Evolutionary conservation across 139 green algal genomes (phyloP).

Genomic region (Deuterostichococcus epilithicus): DNA sequence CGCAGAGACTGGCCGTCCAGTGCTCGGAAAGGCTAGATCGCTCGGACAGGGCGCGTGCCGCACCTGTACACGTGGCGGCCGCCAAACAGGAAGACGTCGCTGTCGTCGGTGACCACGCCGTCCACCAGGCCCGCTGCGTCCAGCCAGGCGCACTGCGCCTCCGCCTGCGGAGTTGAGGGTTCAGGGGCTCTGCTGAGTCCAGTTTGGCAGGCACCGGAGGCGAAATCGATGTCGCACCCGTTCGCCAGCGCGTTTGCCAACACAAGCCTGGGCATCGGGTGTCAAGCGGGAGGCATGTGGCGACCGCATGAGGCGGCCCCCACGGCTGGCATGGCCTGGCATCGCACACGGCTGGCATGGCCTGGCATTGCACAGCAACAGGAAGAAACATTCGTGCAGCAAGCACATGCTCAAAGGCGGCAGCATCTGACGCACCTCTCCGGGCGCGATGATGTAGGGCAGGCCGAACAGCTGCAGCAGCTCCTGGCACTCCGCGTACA

Average conservation of each 20-base stretch:
- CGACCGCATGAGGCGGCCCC: too few relatives aligned
- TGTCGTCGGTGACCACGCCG: constrained; percentile 96
- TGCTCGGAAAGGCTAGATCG: background rate
- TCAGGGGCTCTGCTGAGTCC: too few relatives aligned
- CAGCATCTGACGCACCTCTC: constrained; percentile 42
- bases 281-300: too few relatives aligned
- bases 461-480: constrained; percentile 95
- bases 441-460: constrained; percentile 94
- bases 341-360: too few relatives aligned
- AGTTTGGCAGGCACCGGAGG: too few relatives aligned
- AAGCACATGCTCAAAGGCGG: too few relatives aligned
- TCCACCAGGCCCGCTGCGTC: constrained; percentile 84
- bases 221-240: too few relatives aligned
- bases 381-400: too few relatives aligned
- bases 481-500: constrained; percentile 87
- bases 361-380: background rate
- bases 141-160: constrained; percentile 94
- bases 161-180: constrained; percentile 48
- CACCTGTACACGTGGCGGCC: constrained; percentile 79
- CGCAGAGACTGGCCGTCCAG: too few relatives aligned
- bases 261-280: too few relatives aligned
- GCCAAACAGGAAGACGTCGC: constrained; percentile 98
- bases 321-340: too few relatives aligned
- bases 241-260: too few relatives aligned
- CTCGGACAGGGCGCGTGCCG: constrained; percentile 4